A percentile compares a stretch with the other conserved stretches of the same genome.
Conservation (phyloP, 192 early-diverging fungal genomes). For the Kappamyces sp. region DNA sequence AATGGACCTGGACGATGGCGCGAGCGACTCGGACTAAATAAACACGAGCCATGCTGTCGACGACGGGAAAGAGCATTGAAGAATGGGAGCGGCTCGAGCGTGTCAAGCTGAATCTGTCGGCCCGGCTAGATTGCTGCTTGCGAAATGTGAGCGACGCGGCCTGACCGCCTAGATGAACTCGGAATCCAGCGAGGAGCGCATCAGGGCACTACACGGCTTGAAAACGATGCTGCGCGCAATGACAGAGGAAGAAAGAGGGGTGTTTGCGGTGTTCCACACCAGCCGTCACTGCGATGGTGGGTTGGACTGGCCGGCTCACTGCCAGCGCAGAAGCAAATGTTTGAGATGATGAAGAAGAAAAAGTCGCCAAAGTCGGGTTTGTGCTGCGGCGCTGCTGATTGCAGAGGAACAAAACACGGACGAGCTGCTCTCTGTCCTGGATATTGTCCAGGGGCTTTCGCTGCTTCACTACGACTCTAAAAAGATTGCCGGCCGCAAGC, state of each 20-base stretch:
- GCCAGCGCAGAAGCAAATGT: constrained; percentile 2
- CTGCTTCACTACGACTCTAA: constrained; percentile 13
- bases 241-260: too few relatives aligned
- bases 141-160: not conserved
- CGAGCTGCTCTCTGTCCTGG: not conserved
- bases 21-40: too few relatives aligned
- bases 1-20: too few relatives aligned
- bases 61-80: too few relatives aligned
- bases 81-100: constrained; percentile 8
- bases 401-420: not conserved
- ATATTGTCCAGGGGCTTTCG: constrained; percentile 8
- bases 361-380: not conserved
- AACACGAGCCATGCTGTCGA: too few relatives aligned
- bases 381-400: not conserved
- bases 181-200: too few relatives aligned
- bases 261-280: too few relatives aligned
- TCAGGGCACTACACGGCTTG: too few relatives aligned
- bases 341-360: constrained; percentile 10
- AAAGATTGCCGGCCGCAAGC: constrained; percentile 3
- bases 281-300: too few relatives aligned
- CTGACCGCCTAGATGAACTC: too few relatives aligned
- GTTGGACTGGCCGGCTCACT: too few relatives aligned
- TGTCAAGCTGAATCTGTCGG: not conserved
- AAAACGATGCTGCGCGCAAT: too few relatives aligned
- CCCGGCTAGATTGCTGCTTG: constrained; percentile 4